These are phyloP conservation scores for Suhomyces wounanorum DNA, from an alignment of 1,139 yeast species.

Conservation along the genomic window DNA sequence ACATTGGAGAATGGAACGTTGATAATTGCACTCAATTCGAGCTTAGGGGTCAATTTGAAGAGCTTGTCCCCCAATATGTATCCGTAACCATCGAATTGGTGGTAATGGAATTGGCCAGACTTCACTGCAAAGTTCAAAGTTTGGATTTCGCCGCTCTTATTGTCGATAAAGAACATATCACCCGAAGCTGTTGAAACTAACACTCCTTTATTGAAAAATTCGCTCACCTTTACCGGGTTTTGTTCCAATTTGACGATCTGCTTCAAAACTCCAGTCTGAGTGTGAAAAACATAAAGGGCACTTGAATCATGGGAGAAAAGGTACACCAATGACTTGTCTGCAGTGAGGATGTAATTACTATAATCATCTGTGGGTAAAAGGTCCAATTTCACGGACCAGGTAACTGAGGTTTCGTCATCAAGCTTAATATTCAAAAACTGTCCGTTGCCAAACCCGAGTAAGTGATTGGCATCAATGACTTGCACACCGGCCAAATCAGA, in stretches of 20 bases:
- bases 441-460: conserved; percentile 31
- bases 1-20: conserved; percentile 10
- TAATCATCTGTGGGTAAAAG: conserved; percentile 10
- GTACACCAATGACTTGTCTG: conserved; percentile 15
- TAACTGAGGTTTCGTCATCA: conserved; percentile 7
- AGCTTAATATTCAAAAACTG: conserved; percentile 30
- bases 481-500: conserved; percentile 19
- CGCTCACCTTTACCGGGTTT: conserved; percentile 16
- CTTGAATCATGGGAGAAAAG: conserved; percentile 16
- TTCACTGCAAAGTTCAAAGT: not conserved
- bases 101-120: conserved; percentile 2
- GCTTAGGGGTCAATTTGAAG: conserved; percentile 12
- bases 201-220: conserved; percentile 22
- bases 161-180: conserved; percentile 11
- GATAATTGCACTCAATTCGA: conserved; percentile 7
- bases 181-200: conserved; percentile 23
- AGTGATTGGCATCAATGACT: conserved; percentile 20
- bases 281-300: conserved; percentile 21
- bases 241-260: conserved; percentile 16
- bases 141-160: conserved; percentile 4
- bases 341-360: conserved; percentile 19
- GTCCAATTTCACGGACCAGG: conserved; percentile 25
- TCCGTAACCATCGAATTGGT: conserved; percentile 18
- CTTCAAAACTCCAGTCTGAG: conserved; percentile 22
- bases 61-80: conserved; percentile 16